A percentile compares a stretch with the other conserved stretches of the same genome.
These are phyloP conservation scores for Beauveria varroae DNA, from an alignment of 2,329 filamentous ascomycete genomes.

Conservation along the genomic window DNA sequence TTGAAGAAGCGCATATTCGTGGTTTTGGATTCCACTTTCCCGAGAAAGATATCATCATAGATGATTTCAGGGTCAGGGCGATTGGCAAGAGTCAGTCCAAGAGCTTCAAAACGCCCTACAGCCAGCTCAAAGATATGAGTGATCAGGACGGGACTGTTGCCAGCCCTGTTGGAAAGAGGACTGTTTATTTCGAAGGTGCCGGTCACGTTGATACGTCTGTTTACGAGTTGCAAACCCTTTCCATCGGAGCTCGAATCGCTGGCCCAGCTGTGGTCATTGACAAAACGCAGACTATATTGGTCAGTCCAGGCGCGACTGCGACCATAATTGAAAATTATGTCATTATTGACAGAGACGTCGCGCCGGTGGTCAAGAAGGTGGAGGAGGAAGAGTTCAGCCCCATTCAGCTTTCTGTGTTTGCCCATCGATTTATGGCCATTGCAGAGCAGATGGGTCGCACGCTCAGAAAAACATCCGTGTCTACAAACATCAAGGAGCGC, in stretches of 20 bases:
- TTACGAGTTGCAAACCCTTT: constrained; percentile 18
- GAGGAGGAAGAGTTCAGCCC: constrained; percentile 31
- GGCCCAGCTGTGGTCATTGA: constrained; percentile 52
- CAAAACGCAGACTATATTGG: constrained; percentile 65
- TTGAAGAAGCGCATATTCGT: constrained; percentile 56
- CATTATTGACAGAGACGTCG: constrained; percentile 22
- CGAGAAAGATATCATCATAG: constrained; percentile 32
- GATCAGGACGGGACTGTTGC: constrained; percentile 12
- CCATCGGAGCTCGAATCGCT: constrained; percentile 12
- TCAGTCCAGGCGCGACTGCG: constrained; percentile 38
- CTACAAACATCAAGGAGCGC: constrained; percentile 73
- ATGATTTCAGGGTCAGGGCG: constrained; percentile 34
- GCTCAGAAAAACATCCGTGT: constrained; percentile 71
- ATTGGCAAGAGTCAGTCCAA: constrained; percentile 20
- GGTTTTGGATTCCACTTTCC: constrained; percentile 64
- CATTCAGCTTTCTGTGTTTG: constrained; percentile 69
- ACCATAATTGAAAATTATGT: constrained; percentile 28
- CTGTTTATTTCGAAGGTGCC: constrained; percentile 16
- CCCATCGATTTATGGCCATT: constrained; percentile 76
- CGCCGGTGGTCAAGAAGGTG: not conserved
- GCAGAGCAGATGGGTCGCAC: constrained; percentile 78
- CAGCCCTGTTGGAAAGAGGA: constrained; percentile 13
- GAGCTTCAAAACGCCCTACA: constrained; percentile 15
- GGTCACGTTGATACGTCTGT: constrained; percentile 20
- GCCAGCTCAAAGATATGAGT: constrained; percentile 15